Percentiles rank a stretch among this genome's conserved stretches.
Conservation (phyloP, 371 early-diverging fungal species). For the Mortierella sp. region DNA sequence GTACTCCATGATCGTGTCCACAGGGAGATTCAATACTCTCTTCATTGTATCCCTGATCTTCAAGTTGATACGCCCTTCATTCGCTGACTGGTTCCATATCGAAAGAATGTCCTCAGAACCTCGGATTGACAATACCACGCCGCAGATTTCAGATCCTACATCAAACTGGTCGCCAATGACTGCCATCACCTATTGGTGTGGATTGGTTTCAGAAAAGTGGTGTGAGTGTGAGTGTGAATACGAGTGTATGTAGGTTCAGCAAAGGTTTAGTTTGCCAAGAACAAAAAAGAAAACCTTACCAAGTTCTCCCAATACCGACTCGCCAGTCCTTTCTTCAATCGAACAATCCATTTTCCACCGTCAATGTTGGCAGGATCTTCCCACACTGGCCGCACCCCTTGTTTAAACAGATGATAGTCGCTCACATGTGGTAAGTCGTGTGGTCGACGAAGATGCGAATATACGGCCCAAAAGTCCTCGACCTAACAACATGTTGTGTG, state of each 20-base stretch:
- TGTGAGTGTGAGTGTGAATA: no score
- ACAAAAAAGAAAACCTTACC: conserved; percentile 55
- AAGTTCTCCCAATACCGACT: conserved; percentile 94
- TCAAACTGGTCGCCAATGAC: conserved; percentile 94
- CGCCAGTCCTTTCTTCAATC: conserved; percentile 94
- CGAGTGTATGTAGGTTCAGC: no score
- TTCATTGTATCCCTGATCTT: conserved; percentile 93
- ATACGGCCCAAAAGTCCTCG: conserved; percentile 95
- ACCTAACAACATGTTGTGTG: conserved; percentile 57
- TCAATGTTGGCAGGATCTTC: conserved; percentile 92
- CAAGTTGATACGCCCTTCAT: conserved; percentile 83
- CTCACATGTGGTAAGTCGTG: conserved; percentile 88
- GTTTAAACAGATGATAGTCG: conserved; percentile 95
- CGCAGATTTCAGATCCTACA: conserved; percentile 91
- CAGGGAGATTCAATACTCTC: conserved; percentile 82
- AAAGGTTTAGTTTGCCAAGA: no score
- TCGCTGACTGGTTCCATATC: conserved; percentile 92
- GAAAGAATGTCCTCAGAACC: conserved; percentile 94
- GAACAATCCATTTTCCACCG: conserved; percentile 98
- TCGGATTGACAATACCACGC: conserved; percentile 94
- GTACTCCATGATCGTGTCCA: conserved; percentile 93
- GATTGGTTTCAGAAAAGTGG: not conserved
- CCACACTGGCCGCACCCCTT: conserved; percentile 97
- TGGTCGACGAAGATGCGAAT: conserved; percentile 87
- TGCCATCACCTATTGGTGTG: conserved; percentile 75